Evolutionary conservation across 108 stramenopile species (phyloP).

Genomic region (Schizochytrium sp.): DNA sequence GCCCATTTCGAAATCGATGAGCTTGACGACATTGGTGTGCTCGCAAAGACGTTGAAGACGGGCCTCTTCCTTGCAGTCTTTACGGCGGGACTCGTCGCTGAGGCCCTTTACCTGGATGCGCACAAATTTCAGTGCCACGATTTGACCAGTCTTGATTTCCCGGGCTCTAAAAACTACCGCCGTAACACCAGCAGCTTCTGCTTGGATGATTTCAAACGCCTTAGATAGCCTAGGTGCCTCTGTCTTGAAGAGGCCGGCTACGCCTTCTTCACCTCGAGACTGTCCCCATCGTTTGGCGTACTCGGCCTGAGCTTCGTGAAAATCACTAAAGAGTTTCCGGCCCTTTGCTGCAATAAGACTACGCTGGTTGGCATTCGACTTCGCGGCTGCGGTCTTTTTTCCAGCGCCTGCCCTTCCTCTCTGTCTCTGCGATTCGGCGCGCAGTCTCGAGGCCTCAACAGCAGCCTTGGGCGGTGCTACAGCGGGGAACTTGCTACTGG

Average conservation of each 20-base stretch:
- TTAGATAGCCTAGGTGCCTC: slow-evolving; percentile 10
- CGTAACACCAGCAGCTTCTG: slow-evolving; percentile 15
- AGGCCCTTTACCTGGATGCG: slow-evolving; percentile 34
- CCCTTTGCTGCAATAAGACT: slow-evolving; percentile 5
- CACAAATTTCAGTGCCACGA: slow-evolving; percentile 49
- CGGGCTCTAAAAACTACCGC: slow-evolving; percentile 42
- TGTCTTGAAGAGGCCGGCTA: slow-evolving; percentile 19
- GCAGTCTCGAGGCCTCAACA: no score
- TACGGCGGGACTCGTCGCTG: slow-evolving; percentile 41
- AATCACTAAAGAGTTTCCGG: slow-evolving; percentile 49
- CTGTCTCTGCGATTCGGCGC: not conserved
- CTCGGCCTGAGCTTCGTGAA: slow-evolving; percentile 26
- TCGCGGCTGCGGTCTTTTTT: not conserved
- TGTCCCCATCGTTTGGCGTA: slow-evolving; percentile 38
- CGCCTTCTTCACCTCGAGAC: slow-evolving; percentile 6
- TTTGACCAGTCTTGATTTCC: not conserved
- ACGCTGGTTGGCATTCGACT: not conserved
- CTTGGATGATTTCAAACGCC: slow-evolving; percentile 1
- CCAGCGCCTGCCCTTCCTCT: not conserved
- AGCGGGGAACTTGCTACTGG: no score
- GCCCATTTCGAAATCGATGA: slow-evolving; percentile 41
- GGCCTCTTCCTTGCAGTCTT: slow-evolving; percentile 57
- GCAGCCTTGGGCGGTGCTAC: no score
- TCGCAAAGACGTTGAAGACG: slow-evolving; percentile 39
- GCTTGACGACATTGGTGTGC: slow-evolving; percentile 49